Percentiles rank a stretch among this genome's conserved stretches.
phyloP scores from a whole-genome alignment of 176 grass and related monocot genomes.

The Alopecurus myosuroides region DNA sequence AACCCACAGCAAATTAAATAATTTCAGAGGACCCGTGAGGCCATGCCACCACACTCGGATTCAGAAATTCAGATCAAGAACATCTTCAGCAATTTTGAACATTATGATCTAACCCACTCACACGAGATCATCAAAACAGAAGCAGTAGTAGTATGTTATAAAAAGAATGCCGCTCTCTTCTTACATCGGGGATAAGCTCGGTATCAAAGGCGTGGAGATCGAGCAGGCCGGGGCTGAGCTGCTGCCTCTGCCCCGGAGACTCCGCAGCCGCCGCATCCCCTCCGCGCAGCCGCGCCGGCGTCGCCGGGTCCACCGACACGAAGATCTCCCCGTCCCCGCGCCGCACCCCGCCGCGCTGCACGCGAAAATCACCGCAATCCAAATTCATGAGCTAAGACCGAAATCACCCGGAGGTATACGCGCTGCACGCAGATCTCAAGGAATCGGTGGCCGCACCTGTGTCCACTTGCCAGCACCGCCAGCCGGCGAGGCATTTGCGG shows the following conservation, averaged over 20 bases:
- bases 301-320: slow-evolving; percentile 63
- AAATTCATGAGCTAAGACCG: background rate
- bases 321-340: slow-evolving; percentile 71
- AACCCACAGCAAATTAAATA: slow-evolving; percentile 1
- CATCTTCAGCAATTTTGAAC: background rate
- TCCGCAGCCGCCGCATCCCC: slow-evolving; percentile 38
- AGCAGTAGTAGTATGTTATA: background rate
- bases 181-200: slow-evolving; percentile 91
- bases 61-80: slow-evolving; percentile 22
- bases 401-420: background rate
- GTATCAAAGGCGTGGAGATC: slow-evolving; percentile 92
- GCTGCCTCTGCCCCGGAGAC: slow-evolving; percentile 43
- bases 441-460: slow-evolving; percentile 30
- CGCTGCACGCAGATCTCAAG: slow-evolving; percentile 33
- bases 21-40: background rate
- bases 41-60: background rate
- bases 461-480: slow-evolving; percentile 41
- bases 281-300: slow-evolving; percentile 47
- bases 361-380: slow-evolving; percentile 5
- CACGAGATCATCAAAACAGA: background rate
- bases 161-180: background rate
- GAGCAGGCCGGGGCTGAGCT: slow-evolving; percentile 88
- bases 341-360: slow-evolving; percentile 45
- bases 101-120: slow-evolving; percentile 6
- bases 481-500: slow-evolving; percentile 34